A percentile compares a stretch with the other conserved stretches of the same genome.
These are phyloP conservation scores for Orbilia ellipsospora DNA, from an alignment of 2,329 filamentous ascomycete genomes.

Conservation along the genomic window DNA sequence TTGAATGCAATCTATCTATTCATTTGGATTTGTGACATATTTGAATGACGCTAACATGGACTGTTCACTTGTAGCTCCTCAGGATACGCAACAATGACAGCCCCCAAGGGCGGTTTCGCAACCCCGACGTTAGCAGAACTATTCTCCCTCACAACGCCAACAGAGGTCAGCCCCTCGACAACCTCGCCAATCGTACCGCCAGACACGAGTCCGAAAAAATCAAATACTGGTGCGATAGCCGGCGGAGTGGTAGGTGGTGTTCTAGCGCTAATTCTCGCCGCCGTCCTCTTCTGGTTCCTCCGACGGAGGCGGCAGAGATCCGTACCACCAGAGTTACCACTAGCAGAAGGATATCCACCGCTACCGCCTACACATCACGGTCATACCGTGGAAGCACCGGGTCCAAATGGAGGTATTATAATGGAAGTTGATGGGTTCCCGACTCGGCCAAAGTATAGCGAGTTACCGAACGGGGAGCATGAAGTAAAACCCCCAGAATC, in stretches of 20 bases:
- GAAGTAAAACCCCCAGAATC: conserved; percentile 11
- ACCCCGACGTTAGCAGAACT: conserved; percentile 24
- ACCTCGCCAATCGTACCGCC: background rate
- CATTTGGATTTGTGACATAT: background rate
- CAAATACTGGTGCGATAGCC: conserved; percentile 11
- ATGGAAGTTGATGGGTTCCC: conserved; percentile 29
- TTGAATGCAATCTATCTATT: background rate
- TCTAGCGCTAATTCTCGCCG: background rate
- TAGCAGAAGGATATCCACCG: background rate
- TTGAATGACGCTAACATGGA: background rate
- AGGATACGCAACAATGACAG: conserved; percentile 33
- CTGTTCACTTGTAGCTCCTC: conserved; percentile 7
- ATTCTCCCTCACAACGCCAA: conserved; percentile 34
- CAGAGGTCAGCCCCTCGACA: background rate
- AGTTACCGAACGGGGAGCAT: conserved; percentile 8
- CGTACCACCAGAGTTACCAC: conserved; percentile 10
- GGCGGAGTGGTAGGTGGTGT: conserved; percentile 25
- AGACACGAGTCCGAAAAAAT: background rate
- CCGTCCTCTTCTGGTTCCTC: conserved; percentile 1
- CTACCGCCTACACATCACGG: too few species aligned
- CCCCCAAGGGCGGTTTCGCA: conserved; percentile 26
- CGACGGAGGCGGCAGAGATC: background rate
- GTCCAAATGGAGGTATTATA: background rate
- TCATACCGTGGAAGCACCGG: conserved; percentile 6
- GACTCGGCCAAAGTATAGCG: conserved; percentile 16